A percentile compares a stretch with the other conserved stretches of the same genome.
phyloP scores from a whole-genome alignment of 495 filamentous ascomycete genomes.

The Lentithecium fluviatile region DNA sequence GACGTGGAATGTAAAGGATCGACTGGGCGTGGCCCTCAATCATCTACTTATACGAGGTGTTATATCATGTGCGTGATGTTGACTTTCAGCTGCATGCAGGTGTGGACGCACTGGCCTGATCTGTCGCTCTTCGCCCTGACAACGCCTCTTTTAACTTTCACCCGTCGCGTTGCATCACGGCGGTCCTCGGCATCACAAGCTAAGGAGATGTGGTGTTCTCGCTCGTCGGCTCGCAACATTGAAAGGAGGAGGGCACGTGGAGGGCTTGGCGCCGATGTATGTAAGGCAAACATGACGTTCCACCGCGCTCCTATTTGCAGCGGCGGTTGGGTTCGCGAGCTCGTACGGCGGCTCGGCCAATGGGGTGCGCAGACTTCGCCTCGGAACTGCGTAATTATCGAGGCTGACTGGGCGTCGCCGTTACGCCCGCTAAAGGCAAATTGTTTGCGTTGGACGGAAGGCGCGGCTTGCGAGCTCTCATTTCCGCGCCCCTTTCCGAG shows the following conservation, averaged over 20 bases:
- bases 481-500: conserved; percentile 30
- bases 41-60: no score
- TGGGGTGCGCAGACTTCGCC: not conserved
- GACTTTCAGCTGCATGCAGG: no score
- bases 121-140: no score
- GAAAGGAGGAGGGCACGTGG: not conserved
- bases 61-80: no score
- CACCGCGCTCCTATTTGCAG: no score
- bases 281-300: no score
- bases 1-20: conserved; percentile 32
- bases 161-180: no score
- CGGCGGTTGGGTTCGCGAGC: no score
- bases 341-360: not conserved
- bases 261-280: no score
- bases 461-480: conserved; percentile 16
- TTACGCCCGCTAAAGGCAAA: not conserved
- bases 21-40: not conserved
- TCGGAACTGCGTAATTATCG: not conserved
- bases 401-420: not conserved
- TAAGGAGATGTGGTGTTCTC: no score
- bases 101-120: no score
- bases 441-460: conserved; percentile 11
- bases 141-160: not conserved
- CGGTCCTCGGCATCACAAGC: no score
- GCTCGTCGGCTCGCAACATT: not conserved